Conservation (phyloP, 441 rosid species). For the Sinapis alba region DNA sequence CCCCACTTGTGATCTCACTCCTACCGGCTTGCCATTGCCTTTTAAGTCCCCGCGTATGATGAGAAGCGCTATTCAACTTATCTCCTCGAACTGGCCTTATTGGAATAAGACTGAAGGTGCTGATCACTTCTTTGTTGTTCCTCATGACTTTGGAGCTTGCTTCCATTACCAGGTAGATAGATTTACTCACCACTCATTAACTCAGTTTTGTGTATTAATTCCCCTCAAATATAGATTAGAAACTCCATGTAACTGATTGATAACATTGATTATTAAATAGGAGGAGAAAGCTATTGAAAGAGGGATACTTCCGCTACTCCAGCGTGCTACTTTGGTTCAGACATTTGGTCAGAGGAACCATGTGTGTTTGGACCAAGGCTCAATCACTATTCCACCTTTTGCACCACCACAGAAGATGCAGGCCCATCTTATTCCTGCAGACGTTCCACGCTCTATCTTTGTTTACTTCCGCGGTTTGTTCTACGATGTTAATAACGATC, state of each 20-base stretch:
- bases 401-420: constrained; percentile 97
- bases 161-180: constrained; percentile 89
- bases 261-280: constrained; percentile 44
- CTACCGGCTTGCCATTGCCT: constrained; percentile 89
- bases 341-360: constrained; percentile 94
- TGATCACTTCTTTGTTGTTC: constrained; percentile 89
- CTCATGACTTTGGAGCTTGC: constrained; percentile 96
- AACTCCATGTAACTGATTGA: too few relatives aligned
- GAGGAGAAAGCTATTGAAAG: constrained; percentile 92
- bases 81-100: constrained; percentile 30
- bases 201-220: too few relatives aligned
- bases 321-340: constrained; percentile 84
- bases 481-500: constrained; percentile 89
- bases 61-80: constrained; percentile 65
- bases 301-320: constrained; percentile 80
- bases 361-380: constrained; percentile 84
- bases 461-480: constrained; percentile 93
- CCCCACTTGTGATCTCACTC: constrained; percentile 94
- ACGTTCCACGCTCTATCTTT: constrained; percentile 82
- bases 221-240: too few relatives aligned
- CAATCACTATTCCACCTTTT: constrained; percentile 90
- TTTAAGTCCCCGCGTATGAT: constrained; percentile 92
- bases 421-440: constrained; percentile 69
- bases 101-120: constrained; percentile 35
- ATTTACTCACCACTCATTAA: too few relatives aligned